Conservation (phyloP, 768 basidiomycete genomes). For the Psilocybe cubensis region DNA sequence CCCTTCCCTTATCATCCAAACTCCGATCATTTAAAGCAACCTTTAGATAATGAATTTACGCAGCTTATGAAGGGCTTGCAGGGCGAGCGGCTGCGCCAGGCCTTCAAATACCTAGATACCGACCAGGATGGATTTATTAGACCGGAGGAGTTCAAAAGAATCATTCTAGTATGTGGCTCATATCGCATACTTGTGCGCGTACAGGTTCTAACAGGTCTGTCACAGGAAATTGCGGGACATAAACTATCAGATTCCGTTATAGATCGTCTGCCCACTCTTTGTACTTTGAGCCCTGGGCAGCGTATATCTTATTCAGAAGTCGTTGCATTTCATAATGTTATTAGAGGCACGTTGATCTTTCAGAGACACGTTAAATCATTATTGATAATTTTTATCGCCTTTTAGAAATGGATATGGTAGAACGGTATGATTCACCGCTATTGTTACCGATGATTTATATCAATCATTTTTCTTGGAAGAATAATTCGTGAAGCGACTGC, state of each 20-base stretch:
- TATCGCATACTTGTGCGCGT: background rate
- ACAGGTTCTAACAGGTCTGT: slow-evolving; percentile 2
- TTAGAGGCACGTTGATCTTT: slow-evolving; percentile 66
- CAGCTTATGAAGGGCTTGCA: slow-evolving; percentile 99
- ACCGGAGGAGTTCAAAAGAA: slow-evolving; percentile 93
- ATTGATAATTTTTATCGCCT: background rate
- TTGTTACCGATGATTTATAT: slow-evolving; percentile 5
- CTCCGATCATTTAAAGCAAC: background rate
- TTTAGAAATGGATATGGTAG: slow-evolving; percentile 95
- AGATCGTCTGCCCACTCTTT: slow-evolving; percentile 90
- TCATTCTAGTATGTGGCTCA: slow-evolving; percentile 74
- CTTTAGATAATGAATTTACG: slow-evolving; percentile 90
- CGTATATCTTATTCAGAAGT: slow-evolving; percentile 97
- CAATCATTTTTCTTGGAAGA: slow-evolving; percentile 36
- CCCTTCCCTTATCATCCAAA: background rate
- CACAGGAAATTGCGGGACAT: slow-evolving; percentile 94
- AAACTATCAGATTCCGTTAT: slow-evolving; percentile 95
- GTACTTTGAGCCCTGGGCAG: slow-evolving; percentile 86
- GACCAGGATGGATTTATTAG: slow-evolving; percentile 94
- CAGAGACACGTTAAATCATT: background rate
- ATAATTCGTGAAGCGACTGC: slow-evolving; percentile 90
- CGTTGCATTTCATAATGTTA: slow-evolving; percentile 95
- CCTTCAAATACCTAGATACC: slow-evolving; percentile 89
- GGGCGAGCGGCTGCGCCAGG: slow-evolving; percentile 95
- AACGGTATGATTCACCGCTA: slow-evolving; percentile 55